Percentiles rank a stretch among this genome's conserved stretches.
phyloP scores from a whole-genome alignment of 768 basidiomycete species.

The Tephrocybe sp. region DNA sequence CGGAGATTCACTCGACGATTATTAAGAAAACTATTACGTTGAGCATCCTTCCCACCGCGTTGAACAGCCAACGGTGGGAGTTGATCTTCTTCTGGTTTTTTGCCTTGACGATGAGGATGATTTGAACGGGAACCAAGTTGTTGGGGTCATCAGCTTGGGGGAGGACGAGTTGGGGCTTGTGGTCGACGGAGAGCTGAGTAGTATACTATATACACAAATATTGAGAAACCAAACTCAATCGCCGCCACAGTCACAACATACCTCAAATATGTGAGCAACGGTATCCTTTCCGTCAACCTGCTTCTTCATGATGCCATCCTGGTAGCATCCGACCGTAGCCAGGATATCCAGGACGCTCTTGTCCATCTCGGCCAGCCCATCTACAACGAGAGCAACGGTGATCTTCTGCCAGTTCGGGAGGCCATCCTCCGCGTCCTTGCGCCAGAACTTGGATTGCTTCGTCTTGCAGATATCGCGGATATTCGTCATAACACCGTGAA shows the following conservation, averaged over 20 bases:
- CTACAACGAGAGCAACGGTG: slow-evolving; percentile 83
- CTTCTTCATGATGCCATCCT: slow-evolving; percentile 95
- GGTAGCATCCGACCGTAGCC: slow-evolving; percentile 88
- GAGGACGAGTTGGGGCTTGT: slow-evolving; percentile 86
- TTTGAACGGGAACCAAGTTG: slow-evolving; percentile 89
- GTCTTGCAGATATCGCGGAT: slow-evolving; percentile 97
- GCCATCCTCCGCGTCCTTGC: slow-evolving; percentile 77
- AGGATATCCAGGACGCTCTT: slow-evolving; percentile 88
- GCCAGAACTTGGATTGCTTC: slow-evolving; percentile 91
- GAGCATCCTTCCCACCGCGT: slow-evolving; percentile 78
- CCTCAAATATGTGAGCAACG: slow-evolving; percentile 95
- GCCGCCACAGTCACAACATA: slow-evolving; percentile 28
- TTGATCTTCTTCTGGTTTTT: slow-evolving; percentile 97
- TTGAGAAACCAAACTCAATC: slow-evolving; percentile 1
- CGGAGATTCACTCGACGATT: background rate
- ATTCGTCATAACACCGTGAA: slow-evolving; percentile 96
- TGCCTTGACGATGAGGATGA: slow-evolving; percentile 90
- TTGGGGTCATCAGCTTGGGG: slow-evolving; percentile 87
- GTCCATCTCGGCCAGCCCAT: slow-evolving; percentile 93
- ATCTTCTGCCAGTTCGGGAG: slow-evolving; percentile 90
- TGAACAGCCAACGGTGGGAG: slow-evolving; percentile 94
- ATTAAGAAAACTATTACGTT: slow-evolving; percentile 42
- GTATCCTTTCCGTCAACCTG: slow-evolving; percentile 85
- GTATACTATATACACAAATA: slow-evolving; percentile 64
- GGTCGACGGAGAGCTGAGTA: slow-evolving; percentile 90